Base-by-base conservation (phyloP, 345 rosid species). In the Populus deltoides region DNA sequence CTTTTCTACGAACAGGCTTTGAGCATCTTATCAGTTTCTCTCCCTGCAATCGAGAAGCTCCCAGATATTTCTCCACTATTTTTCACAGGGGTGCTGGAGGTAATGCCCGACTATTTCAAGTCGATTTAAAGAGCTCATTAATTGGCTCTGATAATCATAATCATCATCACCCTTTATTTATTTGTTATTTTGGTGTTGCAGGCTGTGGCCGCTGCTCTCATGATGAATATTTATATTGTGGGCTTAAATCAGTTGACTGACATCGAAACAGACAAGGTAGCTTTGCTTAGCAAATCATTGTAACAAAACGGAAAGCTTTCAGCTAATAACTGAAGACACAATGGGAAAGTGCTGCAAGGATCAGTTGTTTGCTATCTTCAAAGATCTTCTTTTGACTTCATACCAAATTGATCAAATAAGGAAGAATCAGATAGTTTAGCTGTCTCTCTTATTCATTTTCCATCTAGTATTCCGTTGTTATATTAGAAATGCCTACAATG, bases 181-280 rank as follows among this genome's bases (percentile, higher is more conserved):
- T 25, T 72, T 18, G n/a, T n/a, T n/a, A 63, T 57, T 18, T 66
- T 67, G 36, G 53, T 84, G 33, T 86, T 61, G 81, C 90, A 93
- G 99, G 99, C 98, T 59, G 88, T 93, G 82, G 90, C 83, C 78
- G 97, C 97, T 82, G 94, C 99, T 43, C 93, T 95, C 74, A 80
- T 93, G 90, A 95, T 95, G 99, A 95, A 95, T 83, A 89, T 95
- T 36, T 93, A 95, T 78, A 91, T 93, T 29, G 99, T 95, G 61
- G 99, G 99, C 38, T 76, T 95, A 62, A 95, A 95, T 88, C 98
- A 93, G 85, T 72, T 95, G 83, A 85, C 90, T 49, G 98, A 95
- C 87, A 89, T 95, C 39, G 96, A 95, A 75, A 95, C 93, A 78
- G 99, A 95, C 87, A 92, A 95, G 96, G 99, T 92, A 88, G 61